These are phyloP conservation scores for Porogramme epimiltina DNA, from an alignment of 1,284 basidiomycete species.

Conservation along the genomic window DNA sequence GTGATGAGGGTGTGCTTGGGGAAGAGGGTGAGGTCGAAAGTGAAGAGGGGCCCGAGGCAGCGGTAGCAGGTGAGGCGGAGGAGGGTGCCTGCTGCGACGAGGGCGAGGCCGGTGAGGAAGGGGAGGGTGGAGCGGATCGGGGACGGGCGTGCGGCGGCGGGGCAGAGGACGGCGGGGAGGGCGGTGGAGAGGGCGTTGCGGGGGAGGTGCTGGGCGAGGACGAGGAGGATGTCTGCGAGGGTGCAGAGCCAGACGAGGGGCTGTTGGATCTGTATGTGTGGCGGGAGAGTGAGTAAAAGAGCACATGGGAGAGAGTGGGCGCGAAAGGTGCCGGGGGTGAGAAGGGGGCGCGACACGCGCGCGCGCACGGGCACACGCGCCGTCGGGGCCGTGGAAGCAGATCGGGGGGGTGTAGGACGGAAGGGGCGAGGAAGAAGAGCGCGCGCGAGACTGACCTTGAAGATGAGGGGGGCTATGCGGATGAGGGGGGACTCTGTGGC, in stretches of 20 bases:
- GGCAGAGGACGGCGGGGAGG: constrained; percentile 26
- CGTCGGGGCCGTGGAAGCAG: not conserved
- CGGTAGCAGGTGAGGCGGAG: constrained; percentile 42
- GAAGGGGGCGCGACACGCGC: not conserved
- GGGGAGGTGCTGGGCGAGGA: constrained; percentile 38
- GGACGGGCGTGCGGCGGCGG: constrained; percentile 20
- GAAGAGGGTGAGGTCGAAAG: constrained; percentile 61
- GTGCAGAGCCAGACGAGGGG: constrained; percentile 52
- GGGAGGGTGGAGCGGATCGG: constrained; percentile 43
- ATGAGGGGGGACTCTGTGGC: constrained; percentile 53
- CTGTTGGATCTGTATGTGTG: constrained; percentile 52
- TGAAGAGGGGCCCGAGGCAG: constrained; percentile 55
- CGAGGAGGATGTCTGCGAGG: constrained; percentile 49
- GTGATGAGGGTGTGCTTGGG: constrained; percentile 59
- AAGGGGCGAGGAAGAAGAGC: not conserved
- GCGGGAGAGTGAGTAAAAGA: not conserved
- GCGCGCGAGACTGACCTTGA: constrained; percentile 45
- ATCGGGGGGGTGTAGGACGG: not conserved
- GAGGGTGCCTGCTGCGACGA: constrained; percentile 47
- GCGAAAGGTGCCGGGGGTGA: not conserved
- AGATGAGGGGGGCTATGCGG: constrained; percentile 58
- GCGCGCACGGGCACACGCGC: not conserved
- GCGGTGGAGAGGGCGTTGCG: constrained; percentile 29
- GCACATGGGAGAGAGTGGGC: not conserved
- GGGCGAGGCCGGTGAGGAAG: constrained; percentile 51